Evolutionary conservation across 495 filamentous ascomycete genomes (phyloP), one percentile per base, ranked within the genome.

Genomic region (Aspergillus bertholletiae): DNA sequence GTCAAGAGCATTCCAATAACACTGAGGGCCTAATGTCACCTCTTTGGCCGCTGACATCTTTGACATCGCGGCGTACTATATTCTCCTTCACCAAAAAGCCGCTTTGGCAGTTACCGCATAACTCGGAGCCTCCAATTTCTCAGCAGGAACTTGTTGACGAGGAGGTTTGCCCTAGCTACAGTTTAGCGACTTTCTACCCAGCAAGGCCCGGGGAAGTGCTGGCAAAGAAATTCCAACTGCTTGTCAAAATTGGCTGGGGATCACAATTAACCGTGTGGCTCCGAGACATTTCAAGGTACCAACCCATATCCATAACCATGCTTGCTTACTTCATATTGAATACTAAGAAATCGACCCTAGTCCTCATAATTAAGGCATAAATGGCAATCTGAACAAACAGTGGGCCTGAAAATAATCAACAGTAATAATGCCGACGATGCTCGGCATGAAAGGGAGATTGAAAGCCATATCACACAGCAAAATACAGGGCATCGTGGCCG

Each of bases 161-260:
- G 22, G 54, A 66, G 18, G 41, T 18, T 7, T 50, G 17, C n/a
- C 57, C 51, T 7, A 32, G 49, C 48, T 73, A 73, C 27, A 34
- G 57, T 18, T 53, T 58, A 3, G 55, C 60, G 30, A 18, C 39
- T 28, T 76, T 63, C 59, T 74, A 68, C 55, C 71, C 72, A 6
- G 62, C 54, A 30, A 61, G 64, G 23, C 59, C 65, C 17, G 72
- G 68, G 6, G 64, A 73, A 13, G 52, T 69, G 13, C 49, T 59
- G 22, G 53, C 37, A 20, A 51, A 67, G 28, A 43, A 52, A 27
- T 74, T 63, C 46, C 64, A 70, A 56, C 47, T 70, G 23, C 28
- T 67, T 7, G 54, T 57, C 12, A 74, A 73, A 54, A 41, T 73
- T 50, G 71, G 70, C 44, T 74, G 62, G 56, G 70, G 70, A 30